Base-by-base conservation (phyloP, 1,284 basidiomycete genomes). In the Sporisorium reilianum region DNA sequence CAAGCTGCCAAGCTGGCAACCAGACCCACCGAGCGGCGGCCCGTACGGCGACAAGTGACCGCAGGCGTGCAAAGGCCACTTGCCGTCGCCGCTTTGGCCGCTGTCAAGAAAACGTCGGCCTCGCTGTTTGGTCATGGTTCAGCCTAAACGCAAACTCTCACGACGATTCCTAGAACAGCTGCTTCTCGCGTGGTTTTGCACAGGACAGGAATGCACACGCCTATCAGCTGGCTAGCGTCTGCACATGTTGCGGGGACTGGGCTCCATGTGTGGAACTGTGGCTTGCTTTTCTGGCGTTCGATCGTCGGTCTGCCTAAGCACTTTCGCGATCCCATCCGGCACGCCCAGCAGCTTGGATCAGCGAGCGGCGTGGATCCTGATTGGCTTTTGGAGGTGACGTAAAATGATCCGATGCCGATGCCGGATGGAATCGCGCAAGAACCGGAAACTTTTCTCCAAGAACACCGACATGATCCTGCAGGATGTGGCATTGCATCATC, bases 401-500 rank as follows among this genome's bases (percentile, higher is more conserved):
- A 53, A n/a, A 53, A 42, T 26, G 9, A 32, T 26, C 52, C 52
- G 30, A 42, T 22, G 41, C 41, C 41, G 41, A 42, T 54, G 41
- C 30, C 52, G 52, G 22, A 20, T 50, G 30, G 32, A 50, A 32
- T 22, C 32, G 5, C 11, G 6, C 14, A 22, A 22, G n/a, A n/a
- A 18, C 7, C 20, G 40, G 14, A 16, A 32, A 14, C 28, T 30
- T 30, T 30, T 30, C 9, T 5, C 28, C n/a, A n/a, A 50, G 2
- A 50, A 23, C 20, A 36, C 32, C 32, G 49, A 12, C 42, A 44
- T 44, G 42, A 34, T 20, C 4, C 7, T 41, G 38, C n/a, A 41
- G n/a, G 9, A 51, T 51, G 50, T 45, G 41, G 16, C 40, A 55
- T 55, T 55, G 41, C 53, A 55, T 55, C 53, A 55, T 55, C 41